Conservation (phyloP, 176 grass and related monocot genomes). For the Otatea glauca region DNA sequence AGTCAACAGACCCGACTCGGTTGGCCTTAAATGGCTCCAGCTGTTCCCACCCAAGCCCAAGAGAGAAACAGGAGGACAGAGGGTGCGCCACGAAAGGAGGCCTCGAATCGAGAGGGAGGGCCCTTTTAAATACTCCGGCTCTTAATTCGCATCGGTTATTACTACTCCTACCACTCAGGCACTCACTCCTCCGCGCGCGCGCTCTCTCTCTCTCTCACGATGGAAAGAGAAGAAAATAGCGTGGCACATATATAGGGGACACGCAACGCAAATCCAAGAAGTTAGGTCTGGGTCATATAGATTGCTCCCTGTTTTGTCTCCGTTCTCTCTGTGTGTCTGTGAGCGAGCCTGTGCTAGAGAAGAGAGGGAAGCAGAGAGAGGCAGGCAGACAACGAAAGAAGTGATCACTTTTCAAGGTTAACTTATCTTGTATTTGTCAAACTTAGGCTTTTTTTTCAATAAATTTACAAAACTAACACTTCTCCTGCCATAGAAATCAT, state of each 20-base stretch:
- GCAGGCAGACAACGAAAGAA: neutral
- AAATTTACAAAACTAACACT: neutral
- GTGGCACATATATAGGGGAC: neutral
- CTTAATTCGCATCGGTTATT: conserved; percentile 73
- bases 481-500: too few species aligned
- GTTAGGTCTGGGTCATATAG: conserved; percentile 5
- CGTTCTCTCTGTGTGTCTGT: neutral
- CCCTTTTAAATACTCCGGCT: conserved; percentile 59
- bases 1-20: conserved; percentile 48
- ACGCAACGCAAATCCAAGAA: conserved; percentile 1
- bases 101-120: conserved; percentile 44
- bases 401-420: too few species aligned
- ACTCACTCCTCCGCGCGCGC: neutral
- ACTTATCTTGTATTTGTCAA: too few species aligned
- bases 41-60: conserved; percentile 60
- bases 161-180: conserved; percentile 10
- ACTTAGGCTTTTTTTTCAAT: too few species aligned
- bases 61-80: conserved; percentile 35
- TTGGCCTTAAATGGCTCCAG: conserved; percentile 70
- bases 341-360: neutral
- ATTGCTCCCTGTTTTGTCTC: neutral
- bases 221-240: neutral
- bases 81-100: neutral
- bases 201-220: neutral
- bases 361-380: neutral